These are phyloP conservation scores for Sporothrix euskadiensis DNA, from an alignment of 2,329 filamentous ascomycete genomes.

Conservation along the genomic window DNA sequence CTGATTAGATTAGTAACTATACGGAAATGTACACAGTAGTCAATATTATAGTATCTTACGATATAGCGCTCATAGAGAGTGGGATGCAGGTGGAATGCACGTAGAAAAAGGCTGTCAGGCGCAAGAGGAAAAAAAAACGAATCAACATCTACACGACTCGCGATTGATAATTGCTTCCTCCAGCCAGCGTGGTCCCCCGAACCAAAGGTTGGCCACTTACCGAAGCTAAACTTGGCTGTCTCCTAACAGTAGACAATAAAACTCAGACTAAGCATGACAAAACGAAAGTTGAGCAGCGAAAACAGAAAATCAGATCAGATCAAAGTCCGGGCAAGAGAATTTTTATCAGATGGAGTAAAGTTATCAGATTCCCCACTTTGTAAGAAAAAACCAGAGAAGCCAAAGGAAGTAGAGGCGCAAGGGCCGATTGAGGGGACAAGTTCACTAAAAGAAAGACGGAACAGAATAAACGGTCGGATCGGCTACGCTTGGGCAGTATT, in stretches of 20 bases:
- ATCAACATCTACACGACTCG: background rate
- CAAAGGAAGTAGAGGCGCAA: background rate
- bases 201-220: background rate
- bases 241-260: background rate
- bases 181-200: background rate
- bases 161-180: background rate
- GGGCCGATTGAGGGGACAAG: background rate
- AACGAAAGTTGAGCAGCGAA: background rate
- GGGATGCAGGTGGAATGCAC: background rate
- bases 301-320: background rate
- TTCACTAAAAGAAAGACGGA: background rate
- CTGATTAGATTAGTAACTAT: background rate
- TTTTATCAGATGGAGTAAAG: conserved; percentile 24
- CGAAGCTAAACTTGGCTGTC: background rate
- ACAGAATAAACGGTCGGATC: background rate
- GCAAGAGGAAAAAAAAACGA: background rate
- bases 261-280: background rate
- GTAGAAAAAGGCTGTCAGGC: background rate
- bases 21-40: background rate
- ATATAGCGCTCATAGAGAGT: background rate
- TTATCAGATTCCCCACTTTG: conserved; percentile 20
- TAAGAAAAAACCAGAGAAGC: background rate
- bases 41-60: no score
- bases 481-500: background rate
- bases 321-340: background rate